phyloP scores from a whole-genome alignment of 2,329 filamentous ascomycete species.

The Stemphylium lycopersici region DNA sequence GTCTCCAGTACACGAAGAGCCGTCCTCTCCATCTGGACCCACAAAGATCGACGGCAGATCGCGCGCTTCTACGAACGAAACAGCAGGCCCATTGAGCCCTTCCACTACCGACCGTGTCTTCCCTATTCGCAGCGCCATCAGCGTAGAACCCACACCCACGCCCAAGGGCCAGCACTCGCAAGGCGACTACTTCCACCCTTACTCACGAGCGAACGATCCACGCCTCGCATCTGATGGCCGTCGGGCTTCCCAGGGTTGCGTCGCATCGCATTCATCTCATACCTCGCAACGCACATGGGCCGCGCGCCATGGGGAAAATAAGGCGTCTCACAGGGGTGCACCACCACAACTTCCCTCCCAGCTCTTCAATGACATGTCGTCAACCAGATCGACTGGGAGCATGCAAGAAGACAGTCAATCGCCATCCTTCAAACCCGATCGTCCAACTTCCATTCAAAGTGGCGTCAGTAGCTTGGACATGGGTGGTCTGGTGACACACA shows the following conservation, averaged over 20 bases:
- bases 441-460: slow-evolving; percentile 43
- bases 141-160: slow-evolving; percentile 63
- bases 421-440: slow-evolving; percentile 28
- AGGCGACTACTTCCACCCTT: slow-evolving; percentile 48
- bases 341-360: slow-evolving; percentile 33
- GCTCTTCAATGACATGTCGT: slow-evolving; percentile 46
- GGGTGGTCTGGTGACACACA: slow-evolving; percentile 66
- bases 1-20: slow-evolving; percentile 24
- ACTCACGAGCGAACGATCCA: slow-evolving; percentile 31
- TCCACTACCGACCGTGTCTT: slow-evolving; percentile 69
- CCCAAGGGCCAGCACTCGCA: slow-evolving; percentile 21
- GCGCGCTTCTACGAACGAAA: slow-evolving; percentile 25
- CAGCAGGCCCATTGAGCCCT: slow-evolving; percentile 46
- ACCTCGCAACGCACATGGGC: slow-evolving; percentile 24
- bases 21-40: slow-evolving; percentile 9
- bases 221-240: slow-evolving; percentile 29
- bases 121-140: slow-evolving; percentile 80
- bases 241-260: slow-evolving; percentile 37
- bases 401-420: slow-evolving; percentile 26
- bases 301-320: slow-evolving; percentile 6
- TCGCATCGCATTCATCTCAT: slow-evolving; percentile 38
- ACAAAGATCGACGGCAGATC: slow-evolving; percentile 15
- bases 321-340: slow-evolving; percentile 11
- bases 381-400: slow-evolving; percentile 35
- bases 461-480: slow-evolving; percentile 49